Evolutionary conservation across 2,329 filamentous ascomycete species (phyloP), one percentile per base, ranked within the genome.

Genomic region (Grosmannia clavigera): DNA sequence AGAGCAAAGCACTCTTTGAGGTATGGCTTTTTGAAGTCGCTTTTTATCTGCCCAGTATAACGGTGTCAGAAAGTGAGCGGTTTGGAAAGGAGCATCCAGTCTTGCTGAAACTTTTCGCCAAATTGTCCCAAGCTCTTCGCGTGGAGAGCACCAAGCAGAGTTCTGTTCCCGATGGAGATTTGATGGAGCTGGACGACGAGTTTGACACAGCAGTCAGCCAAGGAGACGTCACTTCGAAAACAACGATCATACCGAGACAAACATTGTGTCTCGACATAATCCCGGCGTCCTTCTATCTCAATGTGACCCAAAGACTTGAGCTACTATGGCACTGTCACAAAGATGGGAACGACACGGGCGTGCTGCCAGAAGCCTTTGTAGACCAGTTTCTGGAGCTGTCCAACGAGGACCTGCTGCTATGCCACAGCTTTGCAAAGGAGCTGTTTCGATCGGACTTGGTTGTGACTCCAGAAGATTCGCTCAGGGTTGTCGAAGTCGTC

Each of bases 101-200:
- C 27, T 68, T 83, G 5, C 68, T 81, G 31, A 70, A 66, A 6
- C 65, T 82, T 3, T 68, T 81, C 16, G 67, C 70, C 2, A 74
- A 71, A 12, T 61, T 81, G 2, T 77, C 70, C 2, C 65, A 62
- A 27, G 65, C 66, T 38, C 65, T 73, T 54, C 68, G 66, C 54
- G 70, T 73, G 19, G 70, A 68, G 55, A 62, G 67, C 10, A 58
- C 63, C 6, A 70, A 69, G 31, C 72, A 73, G 56, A 68, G 68
- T 0, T 70, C 70, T 1, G 64, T 65, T 10, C 67, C 75, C 4
- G 72, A 76, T 11, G 64, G 73, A 2, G 82, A 86, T 64, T 68
- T 77, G 6, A 86, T 88, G 83, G 85, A 89, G 60, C 67, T 90
- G 5, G 87, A 90, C 66, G 77, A 79, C 40, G 80, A 81, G 2